phyloP scores from a whole-genome alignment of 139 green algal species.

The Chlamydomonas sp. region DNA sequence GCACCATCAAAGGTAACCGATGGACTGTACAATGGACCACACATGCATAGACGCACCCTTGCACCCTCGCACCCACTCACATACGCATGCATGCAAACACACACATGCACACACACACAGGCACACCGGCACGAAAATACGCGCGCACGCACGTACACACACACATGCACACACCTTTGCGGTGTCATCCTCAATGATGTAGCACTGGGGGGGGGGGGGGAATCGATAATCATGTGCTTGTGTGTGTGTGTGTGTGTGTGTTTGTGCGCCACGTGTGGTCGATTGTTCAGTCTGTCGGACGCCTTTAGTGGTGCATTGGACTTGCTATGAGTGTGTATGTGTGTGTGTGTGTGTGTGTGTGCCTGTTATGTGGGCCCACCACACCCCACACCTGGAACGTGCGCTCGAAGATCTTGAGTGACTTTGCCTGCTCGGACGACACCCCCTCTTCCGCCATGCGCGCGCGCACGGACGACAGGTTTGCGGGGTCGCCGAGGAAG shows the following conservation, averaged over 20 bases:
- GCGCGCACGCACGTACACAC: background rate
- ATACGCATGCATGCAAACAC: background rate
- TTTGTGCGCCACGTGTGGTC: no score
- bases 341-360: no score
- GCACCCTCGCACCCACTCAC: background rate
- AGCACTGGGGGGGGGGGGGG: no score
- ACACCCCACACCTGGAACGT: no score
- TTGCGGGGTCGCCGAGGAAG: conserved; percentile 45
- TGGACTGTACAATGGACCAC: no score
- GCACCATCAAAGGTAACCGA: no score
- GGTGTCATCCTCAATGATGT: conserved; percentile 52
- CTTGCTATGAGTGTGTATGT: no score
- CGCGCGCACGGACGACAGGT: conserved; percentile 42
- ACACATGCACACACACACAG: background rate
- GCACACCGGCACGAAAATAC: background rate
- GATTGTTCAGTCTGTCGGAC: no score
- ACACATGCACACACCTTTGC: conserved; percentile 18
- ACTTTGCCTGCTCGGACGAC: conserved; percentile 33
- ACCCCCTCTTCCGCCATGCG: conserved; percentile 18
- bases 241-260: no score
- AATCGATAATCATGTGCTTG: no score
- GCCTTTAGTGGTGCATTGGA: no score
- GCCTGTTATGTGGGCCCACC: no score
- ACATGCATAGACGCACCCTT: conserved; percentile 5
- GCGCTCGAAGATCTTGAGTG: conserved; percentile 58